Evolutionary conservation across 2,329 filamentous ascomycete genomes (phyloP).

Genomic region (Epichloe festucae): DNA sequence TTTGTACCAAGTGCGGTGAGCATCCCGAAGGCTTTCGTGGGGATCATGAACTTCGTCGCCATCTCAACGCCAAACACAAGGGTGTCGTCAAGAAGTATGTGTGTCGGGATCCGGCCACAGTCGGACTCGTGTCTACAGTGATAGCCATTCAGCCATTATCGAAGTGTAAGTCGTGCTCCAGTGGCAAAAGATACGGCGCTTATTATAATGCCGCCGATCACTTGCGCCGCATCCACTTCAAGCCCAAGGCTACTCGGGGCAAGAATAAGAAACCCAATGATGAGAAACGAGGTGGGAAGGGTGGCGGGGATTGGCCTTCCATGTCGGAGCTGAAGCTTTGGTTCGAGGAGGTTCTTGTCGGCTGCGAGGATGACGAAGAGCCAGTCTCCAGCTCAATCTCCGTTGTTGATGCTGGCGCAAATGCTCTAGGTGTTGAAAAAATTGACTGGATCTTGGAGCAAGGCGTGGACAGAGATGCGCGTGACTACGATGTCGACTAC

Average conservation of each 20-base stretch:
- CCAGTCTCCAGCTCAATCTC: slow-evolving; percentile 4
- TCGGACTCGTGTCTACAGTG: slow-evolving; percentile 28
- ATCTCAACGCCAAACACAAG: slow-evolving; percentile 53
- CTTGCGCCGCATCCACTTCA: slow-evolving; percentile 78
- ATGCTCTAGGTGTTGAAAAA: not conserved
- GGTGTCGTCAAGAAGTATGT: slow-evolving; percentile 40
- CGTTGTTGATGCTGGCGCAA: slow-evolving; percentile 17
- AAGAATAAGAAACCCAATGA: slow-evolving; percentile 26
- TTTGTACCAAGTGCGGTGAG: slow-evolving; percentile 57
- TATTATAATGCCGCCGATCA: slow-evolving; percentile 96
- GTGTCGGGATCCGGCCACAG: slow-evolving; percentile 38
- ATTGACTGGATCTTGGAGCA: not conserved
- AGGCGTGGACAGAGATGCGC: not conserved
- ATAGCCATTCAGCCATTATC: slow-evolving; percentile 51
- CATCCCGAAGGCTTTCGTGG: slow-evolving; percentile 72
- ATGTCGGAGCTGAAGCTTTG: slow-evolving; percentile 47
- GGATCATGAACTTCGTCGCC: slow-evolving; percentile 66
- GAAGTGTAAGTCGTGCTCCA: slow-evolving; percentile 73
- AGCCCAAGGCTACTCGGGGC: slow-evolving; percentile 40
- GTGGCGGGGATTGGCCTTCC: slow-evolving; percentile 39
- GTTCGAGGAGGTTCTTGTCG: slow-evolving; percentile 35
- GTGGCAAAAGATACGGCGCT: slow-evolving; percentile 68
- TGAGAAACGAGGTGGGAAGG: slow-evolving; percentile 42
- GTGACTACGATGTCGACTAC: not conserved
- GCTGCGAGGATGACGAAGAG: slow-evolving; percentile 24